Conservation (phyloP, 495 filamentous ascomycete species). For the Aspergillus sclerotioniger region DNA sequence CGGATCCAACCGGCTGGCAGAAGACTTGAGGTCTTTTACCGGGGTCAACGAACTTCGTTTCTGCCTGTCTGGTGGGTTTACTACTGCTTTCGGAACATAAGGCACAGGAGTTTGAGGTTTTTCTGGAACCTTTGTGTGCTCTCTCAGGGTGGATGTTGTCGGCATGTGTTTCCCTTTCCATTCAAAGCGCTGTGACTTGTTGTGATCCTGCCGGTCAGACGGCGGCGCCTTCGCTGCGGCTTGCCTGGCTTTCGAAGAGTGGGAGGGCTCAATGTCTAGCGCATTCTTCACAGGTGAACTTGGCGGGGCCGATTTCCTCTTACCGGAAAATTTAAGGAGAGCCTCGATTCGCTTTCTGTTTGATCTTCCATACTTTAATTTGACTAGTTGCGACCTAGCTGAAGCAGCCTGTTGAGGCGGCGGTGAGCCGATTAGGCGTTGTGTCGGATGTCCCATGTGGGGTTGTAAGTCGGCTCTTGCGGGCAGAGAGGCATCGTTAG, state of each 20-base stretch:
- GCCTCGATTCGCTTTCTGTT: constrained; percentile 45
- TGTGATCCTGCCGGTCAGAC: constrained; percentile 6
- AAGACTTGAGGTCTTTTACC: constrained; percentile 30
- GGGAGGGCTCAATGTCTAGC: constrained; percentile 21
- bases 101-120: constrained; percentile 28
- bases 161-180: constrained; percentile 21
- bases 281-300: constrained; percentile 30
- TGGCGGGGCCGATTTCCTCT: constrained; percentile 30
- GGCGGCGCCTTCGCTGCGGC: constrained; percentile 1
- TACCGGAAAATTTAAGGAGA: constrained; percentile 44
- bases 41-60: constrained; percentile 30
- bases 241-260: constrained; percentile 17
- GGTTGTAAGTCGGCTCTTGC: constrained; percentile 4
- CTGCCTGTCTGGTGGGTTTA: constrained; percentile 25
- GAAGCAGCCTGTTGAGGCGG: neutral
- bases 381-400: constrained; percentile 25
- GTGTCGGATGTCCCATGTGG: neutral
- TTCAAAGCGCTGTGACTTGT: constrained; percentile 17
- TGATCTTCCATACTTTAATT: constrained; percentile 39
- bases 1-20: constrained; percentile 23
- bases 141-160: constrained; percentile 11
- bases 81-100: constrained; percentile 6
- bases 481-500: neutral
- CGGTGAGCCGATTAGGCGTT: constrained; percentile 5
- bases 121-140: constrained; percentile 20